Conservation (phyloP, 495 filamentous ascomycete genomes). For the Achaetomiella virescens region DNA sequence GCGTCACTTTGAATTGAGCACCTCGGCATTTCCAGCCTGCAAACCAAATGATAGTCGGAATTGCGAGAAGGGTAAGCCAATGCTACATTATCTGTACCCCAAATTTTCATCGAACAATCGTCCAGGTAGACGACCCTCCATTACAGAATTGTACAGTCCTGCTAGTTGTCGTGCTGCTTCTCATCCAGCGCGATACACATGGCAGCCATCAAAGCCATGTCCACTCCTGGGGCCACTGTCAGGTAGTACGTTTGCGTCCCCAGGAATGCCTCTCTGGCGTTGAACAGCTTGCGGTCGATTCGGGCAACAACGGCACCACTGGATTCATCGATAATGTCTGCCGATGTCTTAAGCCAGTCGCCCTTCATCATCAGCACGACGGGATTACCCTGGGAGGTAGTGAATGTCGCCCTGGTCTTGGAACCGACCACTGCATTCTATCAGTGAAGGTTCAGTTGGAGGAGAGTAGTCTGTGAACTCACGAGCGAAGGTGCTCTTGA, state of each 20-base stretch:
- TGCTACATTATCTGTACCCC: too few relatives aligned
- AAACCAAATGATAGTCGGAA: too few relatives aligned
- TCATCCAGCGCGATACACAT: constrained; percentile 59
- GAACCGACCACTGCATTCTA: constrained; percentile 33
- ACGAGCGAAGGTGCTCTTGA: constrained; percentile 46
- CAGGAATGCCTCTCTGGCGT: constrained; percentile 45
- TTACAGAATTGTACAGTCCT: background rate
- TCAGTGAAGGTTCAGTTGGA: background rate
- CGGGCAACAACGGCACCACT: constrained; percentile 42
- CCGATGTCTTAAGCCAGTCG: constrained; percentile 44
- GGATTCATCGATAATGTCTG: constrained; percentile 43
- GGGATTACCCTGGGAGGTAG: constrained; percentile 31
- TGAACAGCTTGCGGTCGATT: constrained; percentile 51
- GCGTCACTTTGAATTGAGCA: too few relatives aligned
- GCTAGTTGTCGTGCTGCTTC: constrained; percentile 45
- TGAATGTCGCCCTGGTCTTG: constrained; percentile 46
- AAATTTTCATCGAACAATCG: too few relatives aligned
- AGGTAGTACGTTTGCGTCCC: constrained; percentile 57
- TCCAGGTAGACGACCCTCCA: too few relatives aligned
- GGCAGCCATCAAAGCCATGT: constrained; percentile 53
- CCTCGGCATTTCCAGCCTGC: too few relatives aligned
- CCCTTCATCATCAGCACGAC: constrained; percentile 34
- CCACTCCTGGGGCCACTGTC: constrained; percentile 53
- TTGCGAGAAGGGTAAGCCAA: too few relatives aligned
- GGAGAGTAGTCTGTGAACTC: constrained; percentile 16